These are phyloP conservation scores for Colletotrichum filicis DNA, from an alignment of 2,329 filamentous ascomycete genomes.

Conservation along the genomic window DNA sequence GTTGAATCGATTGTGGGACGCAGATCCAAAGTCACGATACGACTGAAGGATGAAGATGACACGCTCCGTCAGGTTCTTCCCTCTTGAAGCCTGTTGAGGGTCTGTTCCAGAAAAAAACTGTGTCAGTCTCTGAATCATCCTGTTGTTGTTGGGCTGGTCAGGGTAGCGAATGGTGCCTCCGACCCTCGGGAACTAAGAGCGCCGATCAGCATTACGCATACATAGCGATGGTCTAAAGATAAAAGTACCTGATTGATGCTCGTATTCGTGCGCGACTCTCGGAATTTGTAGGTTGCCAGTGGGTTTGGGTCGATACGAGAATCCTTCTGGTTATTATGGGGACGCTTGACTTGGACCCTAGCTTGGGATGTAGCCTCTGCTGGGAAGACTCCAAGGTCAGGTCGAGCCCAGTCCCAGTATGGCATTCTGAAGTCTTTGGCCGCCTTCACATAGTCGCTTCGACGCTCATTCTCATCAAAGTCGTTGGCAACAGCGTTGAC, in stretches of 20 bases:
- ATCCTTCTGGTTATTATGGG: conserved; percentile 40
- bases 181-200: conserved; percentile 4
- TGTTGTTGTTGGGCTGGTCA: background rate
- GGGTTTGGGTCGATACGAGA: conserved; percentile 1
- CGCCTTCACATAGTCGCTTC: conserved; percentile 40
- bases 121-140: background rate
- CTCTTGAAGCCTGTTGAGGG: background rate
- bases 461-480: conserved; percentile 37
- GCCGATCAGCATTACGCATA: background rate
- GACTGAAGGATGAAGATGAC: conserved; percentile 31
- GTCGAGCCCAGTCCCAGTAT: conserved; percentile 47
- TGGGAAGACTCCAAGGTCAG: conserved; percentile 36
- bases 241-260: conserved; percentile 8
- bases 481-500: conserved; percentile 38
- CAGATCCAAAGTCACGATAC: conserved; percentile 24
- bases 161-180: conserved; percentile 39
- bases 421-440: conserved; percentile 44
- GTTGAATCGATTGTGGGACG: conserved; percentile 23
- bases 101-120: conserved; percentile 17
- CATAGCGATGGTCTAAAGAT: background rate
- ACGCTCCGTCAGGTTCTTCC: conserved; percentile 32
- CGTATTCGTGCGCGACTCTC: background rate
- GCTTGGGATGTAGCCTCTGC: conserved; percentile 34
- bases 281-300: conserved; percentile 21
- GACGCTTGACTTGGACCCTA: conserved; percentile 4